A percentile compares a stretch with the other conserved stretches of the same genome.
Evolutionary conservation across 169 alveolate species (phyloP).

Genomic region (Amoebophrya sp.): DNA sequence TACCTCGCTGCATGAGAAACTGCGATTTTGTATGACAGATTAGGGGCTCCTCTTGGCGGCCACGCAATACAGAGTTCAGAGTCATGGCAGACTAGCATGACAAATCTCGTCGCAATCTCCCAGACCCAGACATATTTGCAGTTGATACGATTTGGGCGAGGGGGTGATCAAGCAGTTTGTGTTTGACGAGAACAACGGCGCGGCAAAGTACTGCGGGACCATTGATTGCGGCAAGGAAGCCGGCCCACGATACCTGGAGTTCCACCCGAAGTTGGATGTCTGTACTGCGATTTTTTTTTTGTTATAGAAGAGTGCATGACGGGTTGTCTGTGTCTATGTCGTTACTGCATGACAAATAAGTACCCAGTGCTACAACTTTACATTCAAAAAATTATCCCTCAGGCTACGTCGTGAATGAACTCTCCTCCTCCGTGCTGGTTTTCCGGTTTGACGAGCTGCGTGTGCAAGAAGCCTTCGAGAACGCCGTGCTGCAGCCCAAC

Average conservation of each 20-base stretch:
- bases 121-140: too few species aligned
- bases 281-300: too few species aligned
- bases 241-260: not conserved
- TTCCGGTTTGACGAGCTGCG: not conserved
- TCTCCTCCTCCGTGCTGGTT: not conserved
- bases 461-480: not conserved
- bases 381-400: not conserved
- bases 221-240: not conserved
- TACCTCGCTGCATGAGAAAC: too few species aligned
- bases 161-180: not conserved
- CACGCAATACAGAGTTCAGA: too few species aligned
- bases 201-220: not conserved
- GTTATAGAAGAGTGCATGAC: too few species aligned
- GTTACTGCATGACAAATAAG: not conserved
- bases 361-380: not conserved
- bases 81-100: too few species aligned
- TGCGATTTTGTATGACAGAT: too few species aligned
- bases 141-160: too few species aligned
- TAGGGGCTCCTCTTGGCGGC: too few species aligned
- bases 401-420: constrained; percentile 16
- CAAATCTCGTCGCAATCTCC: too few species aligned
- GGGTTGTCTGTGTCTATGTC: too few species aligned
- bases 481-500: not conserved
- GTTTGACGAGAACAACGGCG: not conserved
- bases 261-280: constrained; percentile 3